Conservation (phyloP, 2,329 filamentous ascomycete genomes). For the Sarocladiaceae sp. region DNA sequence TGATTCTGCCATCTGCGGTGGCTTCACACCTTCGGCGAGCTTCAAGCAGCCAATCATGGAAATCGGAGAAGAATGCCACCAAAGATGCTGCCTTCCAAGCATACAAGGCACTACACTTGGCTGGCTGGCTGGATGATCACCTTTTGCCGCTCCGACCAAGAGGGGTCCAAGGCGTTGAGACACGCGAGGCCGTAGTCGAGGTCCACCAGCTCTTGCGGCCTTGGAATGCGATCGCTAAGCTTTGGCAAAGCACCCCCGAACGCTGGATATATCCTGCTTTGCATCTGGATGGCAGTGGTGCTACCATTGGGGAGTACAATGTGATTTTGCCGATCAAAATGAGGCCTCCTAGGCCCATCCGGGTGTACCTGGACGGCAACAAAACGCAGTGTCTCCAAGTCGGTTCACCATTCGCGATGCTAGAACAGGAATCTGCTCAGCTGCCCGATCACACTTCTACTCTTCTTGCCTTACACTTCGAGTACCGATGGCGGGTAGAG, state of each 20-base stretch:
- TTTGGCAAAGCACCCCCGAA: slow-evolving; percentile 29
- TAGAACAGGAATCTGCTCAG: slow-evolving; percentile 13
- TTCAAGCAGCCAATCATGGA: slow-evolving; percentile 45
- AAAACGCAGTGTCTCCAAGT: slow-evolving; percentile 28
- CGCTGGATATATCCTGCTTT: slow-evolving; percentile 23
- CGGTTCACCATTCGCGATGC: slow-evolving; percentile 13
- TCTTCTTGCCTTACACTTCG: slow-evolving; percentile 41
- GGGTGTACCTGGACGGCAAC: slow-evolving; percentile 32
- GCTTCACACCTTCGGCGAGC: slow-evolving; percentile 33
- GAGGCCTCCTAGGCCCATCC: slow-evolving; percentile 28
- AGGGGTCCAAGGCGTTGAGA: slow-evolving; percentile 32
- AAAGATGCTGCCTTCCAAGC: slow-evolving; percentile 82
- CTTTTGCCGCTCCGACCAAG: slow-evolving; percentile 57
- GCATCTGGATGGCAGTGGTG: slow-evolving; percentile 27
- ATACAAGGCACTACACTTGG: slow-evolving; percentile 62
- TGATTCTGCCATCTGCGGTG: slow-evolving; percentile 66
- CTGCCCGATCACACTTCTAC: slow-evolving; percentile 36
- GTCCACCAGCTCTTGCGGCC: slow-evolving; percentile 37
- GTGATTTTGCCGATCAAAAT: slow-evolving; percentile 38
- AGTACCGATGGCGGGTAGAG: slow-evolving; percentile 36
- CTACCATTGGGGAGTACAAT: slow-evolving; percentile 30
- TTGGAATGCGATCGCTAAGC: slow-evolving; percentile 36
- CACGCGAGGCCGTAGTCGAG: slow-evolving; percentile 25
- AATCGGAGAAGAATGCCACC: slow-evolving; percentile 62
- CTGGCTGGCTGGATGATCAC: slow-evolving; percentile 69